phyloP scores from a whole-genome alignment of 2,329 filamentous ascomycete genomes.

The Acarospora socialis region DNA sequence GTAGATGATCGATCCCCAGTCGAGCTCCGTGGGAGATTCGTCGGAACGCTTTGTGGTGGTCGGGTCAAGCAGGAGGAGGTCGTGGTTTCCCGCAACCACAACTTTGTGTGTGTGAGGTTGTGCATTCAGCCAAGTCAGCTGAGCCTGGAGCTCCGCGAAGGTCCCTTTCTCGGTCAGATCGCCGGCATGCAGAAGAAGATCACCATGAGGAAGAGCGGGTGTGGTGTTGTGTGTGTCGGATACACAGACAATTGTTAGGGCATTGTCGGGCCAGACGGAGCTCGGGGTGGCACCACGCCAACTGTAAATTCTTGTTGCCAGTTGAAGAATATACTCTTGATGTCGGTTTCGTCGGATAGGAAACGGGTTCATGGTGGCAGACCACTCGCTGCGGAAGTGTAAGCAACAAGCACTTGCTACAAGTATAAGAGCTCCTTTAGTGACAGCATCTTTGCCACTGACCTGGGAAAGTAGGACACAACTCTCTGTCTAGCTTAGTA shows the following conservation, averaged over 20 bases:
- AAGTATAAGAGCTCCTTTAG: too few relatives aligned
- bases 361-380: too few relatives aligned
- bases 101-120: constrained; percentile 31
- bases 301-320: too few relatives aligned
- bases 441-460: too few relatives aligned
- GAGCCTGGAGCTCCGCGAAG: constrained; percentile 25
- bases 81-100: constrained; percentile 35
- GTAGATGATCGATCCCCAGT: constrained; percentile 15
- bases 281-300: constrained; percentile 1
- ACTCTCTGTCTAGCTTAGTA: too few relatives aligned
- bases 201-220: constrained; percentile 26
- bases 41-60: not conserved
- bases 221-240: constrained; percentile 33
- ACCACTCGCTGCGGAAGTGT: too few relatives aligned
- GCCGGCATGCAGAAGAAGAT: constrained; percentile 35
- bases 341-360: too few relatives aligned
- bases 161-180: constrained; percentile 35
- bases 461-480: too few relatives aligned
- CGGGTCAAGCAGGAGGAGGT: constrained; percentile 19
- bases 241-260: constrained; percentile 25
- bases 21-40: constrained; percentile 1
- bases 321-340: too few relatives aligned
- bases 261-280: constrained; percentile 4
- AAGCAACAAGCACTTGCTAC: too few relatives aligned
- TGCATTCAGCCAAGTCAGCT: constrained; percentile 28